phyloP scores from a whole-genome alignment of 768 basidiomycete genomes.

The Tulasnella sp. region DNA sequence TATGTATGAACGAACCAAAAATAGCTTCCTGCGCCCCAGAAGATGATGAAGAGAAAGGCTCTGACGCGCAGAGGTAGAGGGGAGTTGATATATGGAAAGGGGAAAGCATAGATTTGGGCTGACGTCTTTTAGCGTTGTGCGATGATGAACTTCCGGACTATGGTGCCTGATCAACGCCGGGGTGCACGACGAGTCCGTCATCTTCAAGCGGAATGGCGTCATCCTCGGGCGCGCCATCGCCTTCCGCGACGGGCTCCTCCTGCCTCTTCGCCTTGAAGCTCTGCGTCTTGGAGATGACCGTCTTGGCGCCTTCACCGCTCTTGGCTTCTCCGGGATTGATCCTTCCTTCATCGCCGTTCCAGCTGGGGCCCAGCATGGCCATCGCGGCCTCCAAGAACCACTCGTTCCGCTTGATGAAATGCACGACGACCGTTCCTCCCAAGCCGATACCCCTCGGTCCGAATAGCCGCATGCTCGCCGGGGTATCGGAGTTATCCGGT shows the following conservation, averaged over 20 bases:
- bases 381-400: conserved; percentile 96
- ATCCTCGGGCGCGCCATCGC: neutral
- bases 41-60: neutral
- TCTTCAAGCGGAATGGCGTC: conserved; percentile 3
- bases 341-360: conserved; percentile 21
- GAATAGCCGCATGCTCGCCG: neutral
- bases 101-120: neutral
- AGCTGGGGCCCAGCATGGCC: conserved; percentile 62
- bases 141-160: neutral
- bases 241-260: neutral
- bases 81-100: neutral
- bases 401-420: conserved; percentile 95
- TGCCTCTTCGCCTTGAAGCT: conserved; percentile 14
- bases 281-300: conserved; percentile 23
- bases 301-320: neutral
- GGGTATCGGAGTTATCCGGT: conserved; percentile 49
- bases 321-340: neutral
- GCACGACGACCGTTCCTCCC: conserved; percentile 93
- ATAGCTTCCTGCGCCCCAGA: neutral
- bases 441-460: conserved; percentile 44
- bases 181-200: neutral
- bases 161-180: neutral
- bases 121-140: neutral
- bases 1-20: conserved; percentile 18
- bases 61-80: neutral